A percentile compares a stretch with the other conserved stretches of the same genome.
Conservation (phyloP, 2,329 filamentous ascomycete genomes). For the Colletotrichum destructivum region DNA sequence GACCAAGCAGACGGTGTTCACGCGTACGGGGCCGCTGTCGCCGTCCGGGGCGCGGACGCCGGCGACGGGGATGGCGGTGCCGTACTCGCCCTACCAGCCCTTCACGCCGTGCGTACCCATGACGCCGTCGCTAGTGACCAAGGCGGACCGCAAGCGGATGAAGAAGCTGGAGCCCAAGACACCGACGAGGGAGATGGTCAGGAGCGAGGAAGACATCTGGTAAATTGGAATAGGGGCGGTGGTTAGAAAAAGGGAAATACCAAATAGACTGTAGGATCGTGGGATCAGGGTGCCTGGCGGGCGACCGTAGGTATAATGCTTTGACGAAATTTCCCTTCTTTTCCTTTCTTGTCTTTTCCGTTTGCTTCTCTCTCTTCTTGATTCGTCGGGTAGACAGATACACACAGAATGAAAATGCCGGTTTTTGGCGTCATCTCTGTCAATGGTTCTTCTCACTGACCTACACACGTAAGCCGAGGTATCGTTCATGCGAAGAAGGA, state of each 20-base stretch:
- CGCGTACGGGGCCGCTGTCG: conserved; percentile 68
- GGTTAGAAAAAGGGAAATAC: conserved; percentile 33
- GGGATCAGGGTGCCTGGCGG: conserved; percentile 25
- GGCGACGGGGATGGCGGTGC: conserved; percentile 72
- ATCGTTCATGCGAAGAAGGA: not conserved
- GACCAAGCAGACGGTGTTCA: conserved; percentile 77
- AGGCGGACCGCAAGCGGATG: conserved; percentile 79
- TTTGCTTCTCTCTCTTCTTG: not conserved
- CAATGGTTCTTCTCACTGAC: not conserved
- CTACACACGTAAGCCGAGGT: not conserved
- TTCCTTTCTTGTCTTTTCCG: not conserved
- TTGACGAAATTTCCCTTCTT: conserved; percentile 28
- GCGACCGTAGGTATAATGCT: conserved; percentile 38
- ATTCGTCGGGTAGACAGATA: too few relatives aligned
- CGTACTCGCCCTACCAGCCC: conserved; percentile 86
- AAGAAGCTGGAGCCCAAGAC: conserved; percentile 75
- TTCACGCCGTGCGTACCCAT: conserved; percentile 83
- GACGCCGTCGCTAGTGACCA: conserved; percentile 81
- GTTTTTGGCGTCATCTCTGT: conserved; percentile 9
- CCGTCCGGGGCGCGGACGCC: conserved; percentile 74
- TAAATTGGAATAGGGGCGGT: conserved; percentile 49
- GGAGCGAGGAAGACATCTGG: conserved; percentile 76
- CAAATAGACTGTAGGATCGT: conserved; percentile 36
- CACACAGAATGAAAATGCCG: not conserved
- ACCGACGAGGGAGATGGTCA: conserved; percentile 74